These are phyloP conservation scores for Aspergillus udagawae DNA, from an alignment of 2,329 filamentous ascomycete species.

Conservation along the genomic window DNA sequence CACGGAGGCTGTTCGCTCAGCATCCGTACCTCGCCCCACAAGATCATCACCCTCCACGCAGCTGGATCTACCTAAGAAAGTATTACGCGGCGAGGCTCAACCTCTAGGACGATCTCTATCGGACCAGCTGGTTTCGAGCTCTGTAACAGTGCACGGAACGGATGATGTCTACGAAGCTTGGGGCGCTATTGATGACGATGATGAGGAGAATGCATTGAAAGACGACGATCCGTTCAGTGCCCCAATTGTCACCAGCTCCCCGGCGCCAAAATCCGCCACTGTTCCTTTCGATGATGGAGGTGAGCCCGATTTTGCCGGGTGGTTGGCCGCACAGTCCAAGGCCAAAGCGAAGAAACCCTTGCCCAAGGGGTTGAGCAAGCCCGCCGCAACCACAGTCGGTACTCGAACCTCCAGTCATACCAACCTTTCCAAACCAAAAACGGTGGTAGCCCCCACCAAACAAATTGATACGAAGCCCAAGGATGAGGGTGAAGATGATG, in stretches of 20 bases:
- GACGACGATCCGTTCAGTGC: slow-evolving; percentile 41
- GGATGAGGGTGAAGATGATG: slow-evolving; percentile 41
- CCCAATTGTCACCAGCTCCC: slow-evolving; percentile 26
- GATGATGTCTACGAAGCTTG: slow-evolving; percentile 69
- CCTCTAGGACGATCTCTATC: slow-evolving; percentile 39
- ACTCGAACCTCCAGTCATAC: slow-evolving; percentile 36
- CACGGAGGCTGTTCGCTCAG: slow-evolving; percentile 41
- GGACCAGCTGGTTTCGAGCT: slow-evolving; percentile 35
- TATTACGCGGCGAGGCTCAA: slow-evolving; percentile 22
- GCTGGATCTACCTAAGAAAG: slow-evolving; percentile 18
- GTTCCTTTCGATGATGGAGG: slow-evolving; percentile 73
- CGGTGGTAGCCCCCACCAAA: slow-evolving; percentile 50
- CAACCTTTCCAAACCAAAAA: slow-evolving; percentile 45
- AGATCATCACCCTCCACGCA: slow-evolving; percentile 27
- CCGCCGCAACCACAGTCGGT: slow-evolving; percentile 33
- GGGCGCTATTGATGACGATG: slow-evolving; percentile 63
- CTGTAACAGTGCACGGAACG: slow-evolving; percentile 48
- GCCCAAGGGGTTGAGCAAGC: slow-evolving; percentile 78
- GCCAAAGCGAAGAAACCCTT: slow-evolving; percentile 69
- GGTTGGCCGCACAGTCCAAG: slow-evolving; percentile 80
- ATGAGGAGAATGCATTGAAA: slow-evolving; percentile 44
- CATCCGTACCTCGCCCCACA: slow-evolving; percentile 46
- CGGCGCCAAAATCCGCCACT: slow-evolving; percentile 30
- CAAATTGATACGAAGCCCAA: slow-evolving; percentile 65
- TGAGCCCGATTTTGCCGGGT: slow-evolving; percentile 93